Evolutionary conservation across 1,284 basidiomycete genomes (phyloP).

Genomic region (Amylostereum areolatum): DNA sequence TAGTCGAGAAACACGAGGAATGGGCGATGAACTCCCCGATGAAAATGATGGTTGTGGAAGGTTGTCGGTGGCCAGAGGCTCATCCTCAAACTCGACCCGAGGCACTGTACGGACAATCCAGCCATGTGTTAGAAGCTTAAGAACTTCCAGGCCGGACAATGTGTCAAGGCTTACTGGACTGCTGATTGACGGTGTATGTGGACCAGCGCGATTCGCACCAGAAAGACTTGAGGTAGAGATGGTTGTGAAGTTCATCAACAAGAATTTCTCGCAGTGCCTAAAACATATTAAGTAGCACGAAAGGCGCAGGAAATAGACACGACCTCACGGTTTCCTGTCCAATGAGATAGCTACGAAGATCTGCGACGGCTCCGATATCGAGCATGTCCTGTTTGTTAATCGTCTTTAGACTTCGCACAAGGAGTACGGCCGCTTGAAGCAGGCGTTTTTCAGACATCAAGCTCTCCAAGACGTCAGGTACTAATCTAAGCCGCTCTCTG

Average conservation of each 20-base stretch:
- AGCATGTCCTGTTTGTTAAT: slow-evolving; percentile 91
- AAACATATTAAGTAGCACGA: not conserved
- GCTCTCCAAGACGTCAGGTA: slow-evolving; percentile 89
- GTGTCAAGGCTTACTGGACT: slow-evolving; percentile 48
- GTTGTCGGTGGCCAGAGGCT: slow-evolving; percentile 25
- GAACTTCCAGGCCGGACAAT: not conserved
- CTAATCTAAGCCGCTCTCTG: slow-evolving; percentile 86
- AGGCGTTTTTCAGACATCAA: slow-evolving; percentile 96
- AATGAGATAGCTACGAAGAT: slow-evolving; percentile 81
- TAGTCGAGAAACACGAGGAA: slow-evolving; percentile 36
- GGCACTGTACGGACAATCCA: slow-evolving; percentile 36
- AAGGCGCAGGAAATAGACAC: not conserved
- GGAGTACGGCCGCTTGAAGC: slow-evolving; percentile 82
- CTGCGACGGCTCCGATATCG: slow-evolving; percentile 90
- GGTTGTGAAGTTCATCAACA: slow-evolving; percentile 93
- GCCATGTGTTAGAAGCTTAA: slow-evolving; percentile 2
- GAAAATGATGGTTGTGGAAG: slow-evolving; percentile 24
- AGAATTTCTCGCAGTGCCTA: slow-evolving; percentile 89
- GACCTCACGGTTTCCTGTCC: slow-evolving; percentile 79
- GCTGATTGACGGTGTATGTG: slow-evolving; percentile 78
- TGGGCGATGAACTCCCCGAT: slow-evolving; percentile 14
- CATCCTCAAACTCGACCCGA: slow-evolving; percentile 53
- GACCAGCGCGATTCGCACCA: slow-evolving; percentile 95
- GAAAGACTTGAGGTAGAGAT: slow-evolving; percentile 96
- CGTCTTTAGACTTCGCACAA: slow-evolving; percentile 85